Base-by-base conservation (phyloP, 805 yeast genomes). In the Metschnikowia peoriensis region DNA sequence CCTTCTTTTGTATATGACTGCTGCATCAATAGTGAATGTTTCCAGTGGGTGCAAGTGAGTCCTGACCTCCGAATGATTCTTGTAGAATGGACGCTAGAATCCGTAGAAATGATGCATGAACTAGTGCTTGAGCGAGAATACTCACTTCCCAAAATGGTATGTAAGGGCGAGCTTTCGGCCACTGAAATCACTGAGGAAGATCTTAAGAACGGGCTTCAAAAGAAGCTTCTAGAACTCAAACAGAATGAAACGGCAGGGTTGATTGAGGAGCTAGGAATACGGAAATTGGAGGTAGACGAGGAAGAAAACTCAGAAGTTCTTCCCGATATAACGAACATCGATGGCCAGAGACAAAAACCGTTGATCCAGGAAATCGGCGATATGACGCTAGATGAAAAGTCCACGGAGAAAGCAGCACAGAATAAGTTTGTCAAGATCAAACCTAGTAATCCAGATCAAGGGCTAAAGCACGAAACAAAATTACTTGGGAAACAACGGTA, bases 11-110 rank as follows among this genome's bases (percentile, higher is more conserved):
- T 89, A 1, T 82, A 82, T 61, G 97, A 91, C 66, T 91, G 97
- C 67, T 84, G 92, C 45, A 79, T 90, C 52, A 84, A 89, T 63
- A 76, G 81, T 8, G 70, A 69, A 37, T 82, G 91, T 46, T 77
- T 85, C 70, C 70, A 72, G 41, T 85, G 92, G 86, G 77, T 85
- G 34, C 73, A 79, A 41, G 60, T 77, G 40, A 86, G 85, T 56
- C 58, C 70, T 1, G 87, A 87, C 47, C 73, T 90, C 50, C 75
- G 83, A 53, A 76, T 82, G 44, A 85, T 90, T 12, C 65, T 89
- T 46, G 79, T 87, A 7, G 96, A 89, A 64, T 89, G 96, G 87
- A 86, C 96, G 61, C 66, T 90, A 40, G 96, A 89, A 63, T 80
- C 91, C 10, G 82, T 88, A 3, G 97, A 89, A 64, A 70, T 84